Percentiles rank a stretch among this genome's conserved stretches.
These are phyloP conservation scores for Aureobasidium leucospermi DNA, from an alignment of 2,329 filamentous ascomycete species.

Conservation along the genomic window DNA sequence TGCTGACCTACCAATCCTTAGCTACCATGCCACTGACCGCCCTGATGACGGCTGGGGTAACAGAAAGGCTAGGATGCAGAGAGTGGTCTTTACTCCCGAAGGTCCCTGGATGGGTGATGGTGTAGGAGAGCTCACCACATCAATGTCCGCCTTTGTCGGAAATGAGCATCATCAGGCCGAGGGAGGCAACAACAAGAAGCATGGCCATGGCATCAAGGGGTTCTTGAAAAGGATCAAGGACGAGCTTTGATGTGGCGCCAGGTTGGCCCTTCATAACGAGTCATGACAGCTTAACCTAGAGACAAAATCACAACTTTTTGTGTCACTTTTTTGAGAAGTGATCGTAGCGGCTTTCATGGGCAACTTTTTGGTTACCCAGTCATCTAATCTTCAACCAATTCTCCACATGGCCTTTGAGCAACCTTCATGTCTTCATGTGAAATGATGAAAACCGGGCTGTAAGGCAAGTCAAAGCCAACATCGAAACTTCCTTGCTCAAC, in stretches of 20 bases:
- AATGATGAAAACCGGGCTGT: too few species aligned
- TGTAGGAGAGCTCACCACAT: constrained; percentile 29
- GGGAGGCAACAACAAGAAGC: constrained; percentile 4
- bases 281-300: too few species aligned
- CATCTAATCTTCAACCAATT: too few species aligned
- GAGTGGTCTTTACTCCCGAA: constrained; percentile 29
- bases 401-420: too few species aligned
- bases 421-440: too few species aligned
- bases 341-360: too few species aligned
- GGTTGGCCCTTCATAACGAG: too few species aligned
- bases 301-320: too few species aligned
- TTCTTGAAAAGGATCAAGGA: constrained; percentile 15
- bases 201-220: constrained; percentile 12
- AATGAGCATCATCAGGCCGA: not conserved
- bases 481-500: too few species aligned
- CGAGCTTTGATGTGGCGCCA: constrained; percentile 4
- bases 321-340: too few species aligned
- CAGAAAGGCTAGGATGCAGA: constrained; percentile 38
- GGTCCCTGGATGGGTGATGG: constrained; percentile 37
- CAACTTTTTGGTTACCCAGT: too few species aligned
- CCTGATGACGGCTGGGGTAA: constrained; percentile 39
- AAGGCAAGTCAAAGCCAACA: too few species aligned
- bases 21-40: constrained; percentile 39
- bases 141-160: not conserved
- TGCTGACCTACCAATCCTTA: not conserved